Percentiles rank a stretch among this genome's conserved stretches.
Conservation (phyloP, 164 flowering plant genomes). For the Malania oleifera region DNA sequence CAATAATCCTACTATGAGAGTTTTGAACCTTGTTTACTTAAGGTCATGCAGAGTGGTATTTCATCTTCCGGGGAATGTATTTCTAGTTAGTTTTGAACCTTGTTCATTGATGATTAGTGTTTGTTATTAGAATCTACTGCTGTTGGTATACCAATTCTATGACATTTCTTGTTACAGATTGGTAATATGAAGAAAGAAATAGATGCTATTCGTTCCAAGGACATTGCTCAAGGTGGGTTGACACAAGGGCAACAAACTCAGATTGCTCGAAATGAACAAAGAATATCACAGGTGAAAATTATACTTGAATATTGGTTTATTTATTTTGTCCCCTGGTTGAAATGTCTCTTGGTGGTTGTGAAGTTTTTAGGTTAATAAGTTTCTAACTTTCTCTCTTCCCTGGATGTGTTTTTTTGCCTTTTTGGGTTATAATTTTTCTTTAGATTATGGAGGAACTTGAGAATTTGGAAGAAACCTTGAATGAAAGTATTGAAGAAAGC, state of each 20-base stretch:
- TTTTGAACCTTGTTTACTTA: neutral
- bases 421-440: constrained; percentile 1
- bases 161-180: constrained; percentile 40
- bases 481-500: constrained; percentile 96
- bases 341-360: neutral
- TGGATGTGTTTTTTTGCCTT: neutral
- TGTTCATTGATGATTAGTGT: no score
- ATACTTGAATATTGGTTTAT: neutral
- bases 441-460: constrained; percentile 96
- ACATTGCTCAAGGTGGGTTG: constrained; percentile 94
- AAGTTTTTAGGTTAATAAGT: neutral
- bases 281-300: constrained; percentile 73
- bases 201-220: constrained; percentile 89
- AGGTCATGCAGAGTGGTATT: neutral
- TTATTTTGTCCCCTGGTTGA: neutral
- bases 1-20: no score
- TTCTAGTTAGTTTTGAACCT: no score
- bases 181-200: constrained; percentile 98
- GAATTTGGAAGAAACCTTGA: constrained; percentile 90
- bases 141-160: neutral
- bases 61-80: neutral
- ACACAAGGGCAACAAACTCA: constrained; percentile 99
- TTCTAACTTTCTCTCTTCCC: neutral
- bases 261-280: constrained; percentile 95
- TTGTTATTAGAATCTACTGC: no score